These are phyloP conservation scores for Sergeia podlipaevii DNA, from an alignment of 208 protist genomes.

Conservation along the genomic window DNA sequence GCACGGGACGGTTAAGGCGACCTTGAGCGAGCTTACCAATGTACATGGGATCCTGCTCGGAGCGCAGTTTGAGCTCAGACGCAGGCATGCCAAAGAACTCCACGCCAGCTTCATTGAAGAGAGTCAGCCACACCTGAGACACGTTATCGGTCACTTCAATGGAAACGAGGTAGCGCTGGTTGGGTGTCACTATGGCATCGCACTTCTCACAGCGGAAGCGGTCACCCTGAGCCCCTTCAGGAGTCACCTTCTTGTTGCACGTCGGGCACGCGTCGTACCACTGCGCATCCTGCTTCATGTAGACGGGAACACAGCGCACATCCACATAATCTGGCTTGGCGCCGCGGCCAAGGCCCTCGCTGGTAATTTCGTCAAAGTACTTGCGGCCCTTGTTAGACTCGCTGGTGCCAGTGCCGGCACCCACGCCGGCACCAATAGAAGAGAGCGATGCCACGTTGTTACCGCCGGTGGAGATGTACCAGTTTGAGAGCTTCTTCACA, in stretches of 20 bases:
- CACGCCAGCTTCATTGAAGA: constrained; percentile 86
- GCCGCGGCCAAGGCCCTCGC: constrained; percentile 69
- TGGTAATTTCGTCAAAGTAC: constrained; percentile 80
- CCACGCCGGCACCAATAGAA: constrained; percentile 29
- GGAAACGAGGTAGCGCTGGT: constrained; percentile 84
- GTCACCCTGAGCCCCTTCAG: constrained; percentile 69
- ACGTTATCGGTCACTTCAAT: constrained; percentile 88
- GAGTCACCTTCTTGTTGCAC: constrained; percentile 91
- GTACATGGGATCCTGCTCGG: constrained; percentile 76
- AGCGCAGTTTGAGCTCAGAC: constrained; percentile 69
- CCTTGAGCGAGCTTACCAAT: constrained; percentile 68
- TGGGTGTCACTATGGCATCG: constrained; percentile 61
- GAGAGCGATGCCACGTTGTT: constrained; percentile 77
- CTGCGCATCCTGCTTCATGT: constrained; percentile 89
- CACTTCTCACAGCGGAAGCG: constrained; percentile 90
- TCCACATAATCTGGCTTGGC: constrained; percentile 85
- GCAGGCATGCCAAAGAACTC: constrained; percentile 89
- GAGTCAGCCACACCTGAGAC: constrained; percentile 88
- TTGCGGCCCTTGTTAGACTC: constrained; percentile 79
- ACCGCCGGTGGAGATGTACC: constrained; percentile 83
- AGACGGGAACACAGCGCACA: constrained; percentile 85
- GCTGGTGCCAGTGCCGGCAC: constrained; percentile 17
- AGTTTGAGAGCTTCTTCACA: constrained; percentile 79
- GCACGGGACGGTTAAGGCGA: constrained; percentile 83
- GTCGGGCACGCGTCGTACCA: constrained; percentile 90